Evolutionary conservation across 2,329 filamentous ascomycete genomes (phyloP), one percentile per base, ranked within the genome.

Genomic region (Endothia cerciana): DNA sequence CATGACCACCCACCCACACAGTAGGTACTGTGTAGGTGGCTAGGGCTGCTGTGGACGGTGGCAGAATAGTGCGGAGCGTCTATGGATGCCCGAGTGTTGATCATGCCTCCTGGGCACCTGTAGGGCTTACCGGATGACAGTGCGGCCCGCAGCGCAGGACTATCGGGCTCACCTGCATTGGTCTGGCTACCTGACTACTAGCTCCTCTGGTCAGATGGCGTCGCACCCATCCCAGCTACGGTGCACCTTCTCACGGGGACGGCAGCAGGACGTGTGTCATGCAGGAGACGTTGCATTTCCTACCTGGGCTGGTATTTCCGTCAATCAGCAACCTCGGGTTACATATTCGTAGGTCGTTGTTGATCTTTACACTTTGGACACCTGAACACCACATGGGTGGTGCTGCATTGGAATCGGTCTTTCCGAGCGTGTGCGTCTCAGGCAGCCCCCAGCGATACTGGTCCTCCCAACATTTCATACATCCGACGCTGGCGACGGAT

Each of bases 291-390:
- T 51, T 51, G 47, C 47, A 51, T 51, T 1, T 30, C 28, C 8
- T 28, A 28, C 11, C 22, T 28, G 13, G 4, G 25, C 28, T 40
- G n/a, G 47, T 33, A 22, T 22, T 65, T 56, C 64, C 60, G 57
- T 56, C 64, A 55, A 64, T 60, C 60, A 64, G 15, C 64, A 55
- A 47, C 45, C 4, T 30, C 22, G n/a, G 45, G 40, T 6, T 22
- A 63, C 38, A 53, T 33, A 22, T n/a, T 45, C 53, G 28, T 28
- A 22, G 41, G 38, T 22, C n/a, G 25, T n/a, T 33, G 15, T 33
- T 43, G 53, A 59, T 56, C 61, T 59, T 49, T 49, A 22, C 45
- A 11, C 45, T 19, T 28, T 22, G 3, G 22, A 49, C 45, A 49
- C 45, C 33, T 10, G 33, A 25, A 25, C 45, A 28, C 4, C 33